Percentiles rank a stretch among this genome's conserved stretches.
Evolutionary conservation across 192 early-diverging fungal genomes (phyloP).

Genomic region (Gamsiella multidivaricata): DNA sequence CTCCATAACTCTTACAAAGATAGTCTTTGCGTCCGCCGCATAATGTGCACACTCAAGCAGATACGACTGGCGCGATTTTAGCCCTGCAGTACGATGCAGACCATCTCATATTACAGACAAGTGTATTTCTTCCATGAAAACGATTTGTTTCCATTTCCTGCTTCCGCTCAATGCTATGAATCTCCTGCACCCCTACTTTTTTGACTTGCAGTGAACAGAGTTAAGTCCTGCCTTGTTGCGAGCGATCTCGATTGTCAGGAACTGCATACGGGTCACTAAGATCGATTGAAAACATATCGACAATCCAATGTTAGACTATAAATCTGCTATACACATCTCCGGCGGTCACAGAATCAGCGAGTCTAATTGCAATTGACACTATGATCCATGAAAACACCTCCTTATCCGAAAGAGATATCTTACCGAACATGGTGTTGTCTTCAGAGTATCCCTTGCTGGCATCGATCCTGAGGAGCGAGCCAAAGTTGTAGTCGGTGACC

Average conservation of each 20-base stretch:
- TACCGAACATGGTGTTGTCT: conserved; percentile 92
- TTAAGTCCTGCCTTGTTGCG: conserved; percentile 90
- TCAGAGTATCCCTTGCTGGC: conserved; percentile 82
- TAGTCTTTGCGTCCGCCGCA: too few species aligned
- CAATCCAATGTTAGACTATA: not conserved
- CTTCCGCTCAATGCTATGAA: not conserved
- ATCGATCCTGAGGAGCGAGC: conserved; percentile 85
- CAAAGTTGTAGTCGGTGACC: conserved; percentile 95
- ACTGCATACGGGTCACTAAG: conserved; percentile 80
- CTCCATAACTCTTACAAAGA: too few species aligned
- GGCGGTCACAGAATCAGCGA: not conserved
- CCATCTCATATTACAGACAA: too few species aligned
- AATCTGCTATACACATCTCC: not conserved
- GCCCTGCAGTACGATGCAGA: too few species aligned
- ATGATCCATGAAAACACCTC: not conserved
- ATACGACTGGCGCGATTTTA: too few species aligned
- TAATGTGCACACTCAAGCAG: too few species aligned
- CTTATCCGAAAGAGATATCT: conserved; percentile 17
- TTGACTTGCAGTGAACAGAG: conserved; percentile 54
- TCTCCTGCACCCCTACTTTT: conserved; percentile 15
- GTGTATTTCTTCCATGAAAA: too few species aligned
- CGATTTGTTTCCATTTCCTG: not conserved
- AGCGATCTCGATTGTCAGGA: conserved; percentile 92
- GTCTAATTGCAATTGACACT: too few species aligned
- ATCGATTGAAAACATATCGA: not conserved